Conservation (phyloP, 2,329 filamentous ascomycete genomes). For the Verticillium klebahnii region DNA sequence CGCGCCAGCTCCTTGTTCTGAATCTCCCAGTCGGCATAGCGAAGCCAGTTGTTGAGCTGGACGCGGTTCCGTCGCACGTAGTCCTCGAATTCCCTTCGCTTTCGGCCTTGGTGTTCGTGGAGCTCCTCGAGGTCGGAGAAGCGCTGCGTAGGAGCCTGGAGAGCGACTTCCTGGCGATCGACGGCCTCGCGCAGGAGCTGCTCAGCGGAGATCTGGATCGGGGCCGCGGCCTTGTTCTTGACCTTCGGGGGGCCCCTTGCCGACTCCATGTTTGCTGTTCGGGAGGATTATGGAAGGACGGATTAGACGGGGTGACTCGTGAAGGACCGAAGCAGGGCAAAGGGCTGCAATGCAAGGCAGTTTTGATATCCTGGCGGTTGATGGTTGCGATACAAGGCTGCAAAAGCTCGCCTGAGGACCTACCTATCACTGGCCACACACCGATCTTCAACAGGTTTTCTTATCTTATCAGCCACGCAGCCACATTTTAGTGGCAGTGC, state of each 20-base stretch:
- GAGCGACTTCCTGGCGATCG: slow-evolving; percentile 82
- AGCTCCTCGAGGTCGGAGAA: slow-evolving; percentile 97
- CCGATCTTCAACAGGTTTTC: background rate
- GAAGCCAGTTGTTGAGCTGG: slow-evolving; percentile 98
- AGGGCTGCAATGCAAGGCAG: background rate
- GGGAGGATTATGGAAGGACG: slow-evolving; percentile 21
- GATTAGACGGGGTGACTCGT: background rate
- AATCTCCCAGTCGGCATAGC: slow-evolving; percentile 94
- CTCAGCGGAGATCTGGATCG: slow-evolving; percentile 88
- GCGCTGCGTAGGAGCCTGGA: slow-evolving; percentile 88
- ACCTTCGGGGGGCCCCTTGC: slow-evolving; percentile 89
- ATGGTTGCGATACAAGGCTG: background rate
- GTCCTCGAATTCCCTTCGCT: slow-evolving; percentile 95
- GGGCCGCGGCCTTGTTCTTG: slow-evolving; percentile 97
- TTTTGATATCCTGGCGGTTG: background rate
- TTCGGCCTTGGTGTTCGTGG: slow-evolving; percentile 93
- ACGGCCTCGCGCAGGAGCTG: slow-evolving; percentile 96
- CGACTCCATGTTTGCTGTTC: slow-evolving; percentile 65
- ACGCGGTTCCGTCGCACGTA: slow-evolving; percentile 93
- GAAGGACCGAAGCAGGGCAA: background rate
- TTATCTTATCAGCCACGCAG: background rate
- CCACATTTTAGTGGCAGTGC: background rate
- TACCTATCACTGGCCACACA: background rate
- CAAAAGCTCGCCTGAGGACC: background rate
- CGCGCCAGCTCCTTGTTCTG: slow-evolving; percentile 96